Evolutionary conservation across 1,284 basidiomycete genomes (phyloP).

Genomic region (Ganoderma resinaceum): DNA sequence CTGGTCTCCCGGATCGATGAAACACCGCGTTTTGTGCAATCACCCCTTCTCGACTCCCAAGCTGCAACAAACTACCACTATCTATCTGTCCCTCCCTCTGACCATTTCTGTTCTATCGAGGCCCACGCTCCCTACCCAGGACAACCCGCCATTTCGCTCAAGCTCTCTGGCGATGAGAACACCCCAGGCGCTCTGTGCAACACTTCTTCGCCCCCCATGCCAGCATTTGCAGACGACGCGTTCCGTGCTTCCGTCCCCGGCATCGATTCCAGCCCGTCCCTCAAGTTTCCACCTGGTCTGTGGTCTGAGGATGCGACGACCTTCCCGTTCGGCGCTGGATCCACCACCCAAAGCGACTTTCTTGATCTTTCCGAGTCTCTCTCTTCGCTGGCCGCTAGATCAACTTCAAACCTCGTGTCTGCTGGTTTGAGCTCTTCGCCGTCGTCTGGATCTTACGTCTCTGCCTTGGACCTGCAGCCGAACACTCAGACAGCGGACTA

Average conservation of each 20-base stretch:
- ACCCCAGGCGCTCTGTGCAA: background rate
- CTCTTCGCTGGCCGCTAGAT: background rate
- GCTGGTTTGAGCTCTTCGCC: background rate
- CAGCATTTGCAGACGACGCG: background rate
- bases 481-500: background rate
- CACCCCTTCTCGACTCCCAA: background rate
- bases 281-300: constrained; percentile 3
- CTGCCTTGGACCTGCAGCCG: background rate
- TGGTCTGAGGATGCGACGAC: background rate
- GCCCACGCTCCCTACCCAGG: background rate
- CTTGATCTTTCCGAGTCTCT: constrained; percentile 4
- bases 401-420: background rate
- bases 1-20: background rate
- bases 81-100: background rate
- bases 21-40: background rate
- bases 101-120: background rate
- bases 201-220: background rate
- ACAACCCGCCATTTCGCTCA: background rate
- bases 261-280: background rate
- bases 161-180: background rate
- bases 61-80: background rate
- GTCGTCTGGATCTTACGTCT: background rate
- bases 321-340: background rate
- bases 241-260: background rate
- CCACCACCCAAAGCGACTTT: background rate